Percentiles rank a stretch among this genome's conserved stretches.
These are phyloP conservation scores for Endogone sp. DNA, from an alignment of 192 early-diverging fungal genomes.

Conservation along the genomic window DNA sequence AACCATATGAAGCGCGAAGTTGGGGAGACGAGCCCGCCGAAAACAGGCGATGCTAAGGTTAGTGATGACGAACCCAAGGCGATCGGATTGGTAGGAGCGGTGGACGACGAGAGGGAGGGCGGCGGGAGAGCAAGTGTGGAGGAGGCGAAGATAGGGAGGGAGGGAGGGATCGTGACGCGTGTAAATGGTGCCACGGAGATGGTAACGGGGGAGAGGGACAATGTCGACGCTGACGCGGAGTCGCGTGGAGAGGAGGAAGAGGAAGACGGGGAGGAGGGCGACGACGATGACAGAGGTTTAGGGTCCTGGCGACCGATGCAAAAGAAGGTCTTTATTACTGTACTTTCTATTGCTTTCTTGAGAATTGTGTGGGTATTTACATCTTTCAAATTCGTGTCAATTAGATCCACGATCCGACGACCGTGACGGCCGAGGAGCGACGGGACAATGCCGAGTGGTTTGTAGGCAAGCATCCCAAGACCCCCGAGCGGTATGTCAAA, in stretches of 20 bases:
- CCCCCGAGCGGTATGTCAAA: constrained; percentile 80
- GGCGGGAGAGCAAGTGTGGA: background rate
- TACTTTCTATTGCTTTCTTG: too few relatives aligned
- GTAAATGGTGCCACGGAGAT: background rate
- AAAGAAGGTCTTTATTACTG: background rate
- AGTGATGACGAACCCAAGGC: background rate
- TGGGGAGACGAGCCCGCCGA: background rate
- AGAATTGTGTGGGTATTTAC: too few relatives aligned
- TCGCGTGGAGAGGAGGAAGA: constrained; percentile 15
- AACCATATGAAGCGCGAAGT: background rate
- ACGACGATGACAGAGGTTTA: constrained; percentile 19
- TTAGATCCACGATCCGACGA: constrained; percentile 37
- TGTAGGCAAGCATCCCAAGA: constrained; percentile 64
- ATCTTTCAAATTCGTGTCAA: too few relatives aligned
- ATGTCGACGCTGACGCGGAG: background rate
- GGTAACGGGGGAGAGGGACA: background rate
- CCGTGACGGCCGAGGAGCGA: constrained; percentile 47
- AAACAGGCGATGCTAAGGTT: background rate
- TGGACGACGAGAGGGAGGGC: background rate
- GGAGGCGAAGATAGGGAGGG: background rate
- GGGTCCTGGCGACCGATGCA: background rate
- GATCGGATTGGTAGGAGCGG: background rate
- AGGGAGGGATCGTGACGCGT: background rate
- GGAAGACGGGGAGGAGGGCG: constrained; percentile 25
- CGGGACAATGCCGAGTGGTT: constrained; percentile 62